Evolutionary conservation across 495 filamentous ascomycete genomes (phyloP).

Genomic region (Pyronema omphalodes): DNA sequence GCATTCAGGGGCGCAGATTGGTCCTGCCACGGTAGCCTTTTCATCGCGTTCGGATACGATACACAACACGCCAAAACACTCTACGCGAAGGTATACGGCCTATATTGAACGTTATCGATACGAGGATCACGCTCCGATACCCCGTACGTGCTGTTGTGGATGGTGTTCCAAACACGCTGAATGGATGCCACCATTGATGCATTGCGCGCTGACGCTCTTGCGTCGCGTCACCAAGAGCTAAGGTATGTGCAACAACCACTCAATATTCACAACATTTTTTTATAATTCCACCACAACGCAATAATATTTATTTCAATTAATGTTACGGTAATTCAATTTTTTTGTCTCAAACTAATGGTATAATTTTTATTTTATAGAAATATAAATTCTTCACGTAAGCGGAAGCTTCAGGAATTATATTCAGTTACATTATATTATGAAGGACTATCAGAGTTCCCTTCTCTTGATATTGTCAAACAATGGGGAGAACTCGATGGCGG

Average conservation of each 20-base stretch:
- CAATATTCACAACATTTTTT: neutral
- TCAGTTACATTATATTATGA: slow-evolving; percentile 19
- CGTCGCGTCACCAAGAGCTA: slow-evolving; percentile 3
- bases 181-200: neutral
- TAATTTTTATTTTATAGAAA: slow-evolving; percentile 1
- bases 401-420: slow-evolving; percentile 23
- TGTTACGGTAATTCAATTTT: neutral
- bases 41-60: no score
- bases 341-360: neutral
- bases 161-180: no score
- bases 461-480: slow-evolving; percentile 11
- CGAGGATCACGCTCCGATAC: no score
- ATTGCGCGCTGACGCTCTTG: slow-evolving; percentile 3
- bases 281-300: neutral
- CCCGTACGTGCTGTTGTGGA: no score
- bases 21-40: slow-evolving; percentile 9
- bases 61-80: no score
- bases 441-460: slow-evolving; percentile 13
- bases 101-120: no score
- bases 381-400: slow-evolving; percentile 16
- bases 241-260: neutral
- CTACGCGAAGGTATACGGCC: no score
- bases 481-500: slow-evolving; percentile 20
- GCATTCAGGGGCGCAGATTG: no score
- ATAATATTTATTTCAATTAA: neutral